Evolutionary conservation across 1,284 basidiomycete species (phyloP).

Genomic region (Leccinum laetum): DNA sequence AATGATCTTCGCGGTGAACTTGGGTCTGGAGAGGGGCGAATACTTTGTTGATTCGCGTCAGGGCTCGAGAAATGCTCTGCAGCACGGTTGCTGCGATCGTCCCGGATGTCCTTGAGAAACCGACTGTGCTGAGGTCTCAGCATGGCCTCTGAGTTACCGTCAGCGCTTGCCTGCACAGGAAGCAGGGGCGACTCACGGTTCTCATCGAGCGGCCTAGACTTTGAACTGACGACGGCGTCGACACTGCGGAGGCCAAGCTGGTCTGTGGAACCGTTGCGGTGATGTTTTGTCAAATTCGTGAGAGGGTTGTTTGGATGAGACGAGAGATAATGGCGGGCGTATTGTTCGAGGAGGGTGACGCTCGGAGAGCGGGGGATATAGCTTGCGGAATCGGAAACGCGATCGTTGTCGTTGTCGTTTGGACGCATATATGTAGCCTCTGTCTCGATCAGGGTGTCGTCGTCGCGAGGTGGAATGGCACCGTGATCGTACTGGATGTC

Average conservation of each 20-base stretch:
- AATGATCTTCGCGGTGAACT: conserved; percentile 27
- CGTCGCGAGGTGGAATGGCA: no score
- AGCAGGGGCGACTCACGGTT: conserved; percentile 26
- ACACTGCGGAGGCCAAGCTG: conserved; percentile 59
- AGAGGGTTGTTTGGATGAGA: conserved; percentile 25
- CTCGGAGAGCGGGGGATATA: no score
- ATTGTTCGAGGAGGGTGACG: conserved; percentile 35
- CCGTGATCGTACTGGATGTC: no score
- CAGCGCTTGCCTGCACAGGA: conserved; percentile 13
- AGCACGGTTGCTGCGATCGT: conserved; percentile 19
- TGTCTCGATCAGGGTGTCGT: no score
- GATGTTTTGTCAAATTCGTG: conserved; percentile 27
- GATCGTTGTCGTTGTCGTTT: no score
- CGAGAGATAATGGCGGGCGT: conserved; percentile 22
- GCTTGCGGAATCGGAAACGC: no score
- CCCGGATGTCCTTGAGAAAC: conserved; percentile 18
- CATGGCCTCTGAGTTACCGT: conserved; percentile 18
- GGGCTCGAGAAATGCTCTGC: conserved; percentile 18
- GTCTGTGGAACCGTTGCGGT: conserved; percentile 51
- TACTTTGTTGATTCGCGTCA: conserved; percentile 10
- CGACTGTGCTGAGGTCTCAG: conserved; percentile 21
- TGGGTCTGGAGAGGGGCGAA: conserved; percentile 29
- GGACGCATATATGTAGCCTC: no score
- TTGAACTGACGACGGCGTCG: conserved; percentile 53
- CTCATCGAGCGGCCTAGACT: conserved; percentile 34